Evolutionary conservation across 352 stramenopile genomes (phyloP), one percentile per base, ranked within the genome.

Genomic region (Globisporangium yorkense): DNA sequence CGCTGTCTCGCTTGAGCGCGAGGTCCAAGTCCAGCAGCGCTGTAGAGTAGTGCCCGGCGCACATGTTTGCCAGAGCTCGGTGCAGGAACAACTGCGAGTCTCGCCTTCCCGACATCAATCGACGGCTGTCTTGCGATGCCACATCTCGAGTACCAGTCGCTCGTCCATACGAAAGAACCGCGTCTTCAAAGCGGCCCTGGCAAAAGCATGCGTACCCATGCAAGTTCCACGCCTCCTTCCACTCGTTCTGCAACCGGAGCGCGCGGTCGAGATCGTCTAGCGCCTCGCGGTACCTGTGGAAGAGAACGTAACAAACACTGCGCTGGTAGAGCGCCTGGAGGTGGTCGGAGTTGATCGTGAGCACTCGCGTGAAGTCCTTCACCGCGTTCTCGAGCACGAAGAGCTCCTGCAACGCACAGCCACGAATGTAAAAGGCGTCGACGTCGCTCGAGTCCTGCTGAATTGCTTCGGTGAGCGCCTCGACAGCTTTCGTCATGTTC

Each of bases 191-290:
- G 1, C 57, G 66, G 2, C 61, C 51, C 0, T 43, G 51, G 51
- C 71, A 84, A 43, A 81, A 86, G 41, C 62, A 63, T 0, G 62
- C 50, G 54, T 88, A 88, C 1, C 67, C 77, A 12, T 77, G 61
- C 3, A 83, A 51, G 37, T 63, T 66, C 64, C 71, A 77, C 3
- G 58, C 75, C 10, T 85, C 71, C 31, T 59, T 49, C 66, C 74
- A 81, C 24, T 79, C 70, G 5, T 65, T 51, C 7, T 80, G 61
- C 8, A 76, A 35, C 15, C 45, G 54, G 10, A 80, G 59, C 1
- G 68, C 70, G 9, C 51, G 52, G 1, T 56, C 58, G 12, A 77
- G 71, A 10, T 75, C 72, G n/a, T 24, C 33, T 6, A 69, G 45
- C 0, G 77, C 74, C 0, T 49, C 43, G 2, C 50, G 59, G 47